phyloP scores from a whole-genome alignment of 2,329 filamentous ascomycete species.

The Fusarium sp. region DNA sequence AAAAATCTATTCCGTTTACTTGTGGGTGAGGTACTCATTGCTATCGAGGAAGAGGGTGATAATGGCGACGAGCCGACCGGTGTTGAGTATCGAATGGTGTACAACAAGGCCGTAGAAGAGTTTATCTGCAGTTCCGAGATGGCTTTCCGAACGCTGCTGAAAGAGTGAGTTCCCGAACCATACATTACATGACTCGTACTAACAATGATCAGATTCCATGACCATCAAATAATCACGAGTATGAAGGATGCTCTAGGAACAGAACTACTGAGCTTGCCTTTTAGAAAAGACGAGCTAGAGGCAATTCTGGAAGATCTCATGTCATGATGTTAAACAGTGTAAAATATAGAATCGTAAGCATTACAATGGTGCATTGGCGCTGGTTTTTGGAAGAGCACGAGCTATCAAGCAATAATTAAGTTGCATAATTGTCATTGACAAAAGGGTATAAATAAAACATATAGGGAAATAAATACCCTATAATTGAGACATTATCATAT shows the following conservation, averaged over 20 bases:
- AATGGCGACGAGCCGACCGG: conserved; percentile 69
- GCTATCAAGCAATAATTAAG: background rate
- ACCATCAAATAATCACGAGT: conserved; percentile 96
- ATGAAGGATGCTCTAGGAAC: conserved; percentile 87
- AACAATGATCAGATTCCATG: conserved; percentile 77
- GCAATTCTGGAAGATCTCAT: conserved; percentile 81
- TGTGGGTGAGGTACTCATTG: conserved; percentile 83
- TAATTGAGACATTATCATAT: conserved; percentile 1
- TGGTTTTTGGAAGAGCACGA: conserved; percentile 12
- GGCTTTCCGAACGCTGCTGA: conserved; percentile 91
- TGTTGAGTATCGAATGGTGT: conserved; percentile 90
- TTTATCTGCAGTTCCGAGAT: conserved; percentile 98
- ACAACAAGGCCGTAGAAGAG: conserved; percentile 95
- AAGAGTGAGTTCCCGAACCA: conserved; percentile 74
- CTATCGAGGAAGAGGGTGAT: conserved; percentile 71
- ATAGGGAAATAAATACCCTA: conserved; percentile 5
- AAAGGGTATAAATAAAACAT: conserved; percentile 32
- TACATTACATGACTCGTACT: conserved; percentile 43
- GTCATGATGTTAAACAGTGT: conserved; percentile 41
- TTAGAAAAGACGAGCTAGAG: conserved; percentile 89
- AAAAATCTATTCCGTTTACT: conserved; percentile 87
- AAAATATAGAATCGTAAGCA: conserved; percentile 17
- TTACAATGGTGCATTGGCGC: conserved; percentile 18
- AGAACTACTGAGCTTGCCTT: conserved; percentile 86
- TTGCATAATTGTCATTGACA: conserved; percentile 20